A percentile compares a stretch with the other conserved stretches of the same genome.
phyloP scores from a whole-genome alignment of 352 stramenopile genomes.

The Phytopythium ostracodes region DNA sequence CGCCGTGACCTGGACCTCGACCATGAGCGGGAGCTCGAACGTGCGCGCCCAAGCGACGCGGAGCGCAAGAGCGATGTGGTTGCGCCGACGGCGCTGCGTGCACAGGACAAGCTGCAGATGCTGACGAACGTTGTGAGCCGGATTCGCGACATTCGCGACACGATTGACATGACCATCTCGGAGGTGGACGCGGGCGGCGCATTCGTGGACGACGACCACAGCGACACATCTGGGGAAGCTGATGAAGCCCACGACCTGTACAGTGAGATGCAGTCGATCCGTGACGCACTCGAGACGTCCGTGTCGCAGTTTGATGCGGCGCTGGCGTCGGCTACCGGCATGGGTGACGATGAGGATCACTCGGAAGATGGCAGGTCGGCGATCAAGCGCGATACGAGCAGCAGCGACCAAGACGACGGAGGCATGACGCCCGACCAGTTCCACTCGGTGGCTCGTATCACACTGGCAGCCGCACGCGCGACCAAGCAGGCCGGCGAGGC shows the following conservation, averaged over 20 bases:
- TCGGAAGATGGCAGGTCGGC: not conserved
- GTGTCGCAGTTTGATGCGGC: constrained; percentile 49
- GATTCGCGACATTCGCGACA: constrained; percentile 62
- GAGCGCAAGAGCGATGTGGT: constrained; percentile 13
- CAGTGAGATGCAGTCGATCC: constrained; percentile 49
- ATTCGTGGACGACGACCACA: constrained; percentile 13
- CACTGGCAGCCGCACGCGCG: constrained; percentile 52
- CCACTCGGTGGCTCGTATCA: constrained; percentile 53
- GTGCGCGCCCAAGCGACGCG: constrained; percentile 5
- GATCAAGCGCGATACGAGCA: not conserved
- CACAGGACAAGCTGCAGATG: constrained; percentile 47
- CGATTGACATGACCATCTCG: constrained; percentile 63
- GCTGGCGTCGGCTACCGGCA: constrained; percentile 36
- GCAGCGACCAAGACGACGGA: constrained; percentile 14
- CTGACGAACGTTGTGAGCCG: constrained; percentile 57
- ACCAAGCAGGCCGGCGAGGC: constrained; percentile 52
- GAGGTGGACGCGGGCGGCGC: constrained; percentile 25
- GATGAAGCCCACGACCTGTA: constrained; percentile 27
- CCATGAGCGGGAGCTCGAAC: constrained; percentile 25
- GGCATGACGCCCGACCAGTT: constrained; percentile 49
- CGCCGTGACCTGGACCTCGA: constrained; percentile 33
- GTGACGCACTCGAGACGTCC: constrained; percentile 43
- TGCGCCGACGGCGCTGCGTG: constrained; percentile 13
- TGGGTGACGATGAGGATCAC: not conserved
- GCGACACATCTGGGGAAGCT: constrained; percentile 24